Percentiles rank a stretch among this genome's conserved stretches.
phyloP scores from a whole-genome alignment of 116 monocot genomes.

The Posidonia oceanica region DNA sequence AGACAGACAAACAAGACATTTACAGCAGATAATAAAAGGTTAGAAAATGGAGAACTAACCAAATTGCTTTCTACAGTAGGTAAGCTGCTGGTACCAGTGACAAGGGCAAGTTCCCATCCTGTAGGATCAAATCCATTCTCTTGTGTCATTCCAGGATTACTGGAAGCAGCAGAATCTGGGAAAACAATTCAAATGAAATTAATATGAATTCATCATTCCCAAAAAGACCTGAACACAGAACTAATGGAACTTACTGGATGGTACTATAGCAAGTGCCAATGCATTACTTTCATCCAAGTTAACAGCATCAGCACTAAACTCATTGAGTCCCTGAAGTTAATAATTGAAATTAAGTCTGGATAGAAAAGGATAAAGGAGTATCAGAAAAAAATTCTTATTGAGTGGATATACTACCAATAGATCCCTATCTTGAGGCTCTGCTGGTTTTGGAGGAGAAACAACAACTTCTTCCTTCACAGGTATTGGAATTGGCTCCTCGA shows the following conservation, averaged over 20 bases:
- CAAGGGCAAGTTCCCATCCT: conserved; percentile 31
- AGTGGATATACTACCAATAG: conserved; percentile 9
- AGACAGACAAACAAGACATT: background rate
- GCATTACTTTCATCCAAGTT: conserved; percentile 18
- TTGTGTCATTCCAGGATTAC: background rate
- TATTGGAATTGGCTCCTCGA: conserved; percentile 7
- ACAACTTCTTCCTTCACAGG: conserved; percentile 2
- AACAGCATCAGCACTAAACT: conserved; percentile 16
- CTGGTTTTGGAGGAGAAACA: conserved; percentile 8
- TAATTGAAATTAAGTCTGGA: background rate
- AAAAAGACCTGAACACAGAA: background rate
- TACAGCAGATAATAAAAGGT: background rate
- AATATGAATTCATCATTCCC: background rate
- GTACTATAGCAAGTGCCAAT: conserved; percentile 20
- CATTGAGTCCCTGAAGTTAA: conserved; percentile 17
- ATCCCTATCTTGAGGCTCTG: conserved; percentile 8
- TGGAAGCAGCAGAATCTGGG: conserved; percentile 5
- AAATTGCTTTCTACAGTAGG: conserved; percentile 14
- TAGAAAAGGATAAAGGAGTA: background rate
- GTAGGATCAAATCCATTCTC: conserved; percentile 19
- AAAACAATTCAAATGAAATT: background rate
- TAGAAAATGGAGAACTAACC: conserved; percentile 5
- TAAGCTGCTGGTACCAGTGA: conserved; percentile 5
- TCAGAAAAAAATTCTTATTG: background rate
- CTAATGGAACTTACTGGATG: conserved; percentile 14